Base-by-base conservation (phyloP, 2,329 filamentous ascomycete species). In the Neocatenulostroma microsporum region DNA sequence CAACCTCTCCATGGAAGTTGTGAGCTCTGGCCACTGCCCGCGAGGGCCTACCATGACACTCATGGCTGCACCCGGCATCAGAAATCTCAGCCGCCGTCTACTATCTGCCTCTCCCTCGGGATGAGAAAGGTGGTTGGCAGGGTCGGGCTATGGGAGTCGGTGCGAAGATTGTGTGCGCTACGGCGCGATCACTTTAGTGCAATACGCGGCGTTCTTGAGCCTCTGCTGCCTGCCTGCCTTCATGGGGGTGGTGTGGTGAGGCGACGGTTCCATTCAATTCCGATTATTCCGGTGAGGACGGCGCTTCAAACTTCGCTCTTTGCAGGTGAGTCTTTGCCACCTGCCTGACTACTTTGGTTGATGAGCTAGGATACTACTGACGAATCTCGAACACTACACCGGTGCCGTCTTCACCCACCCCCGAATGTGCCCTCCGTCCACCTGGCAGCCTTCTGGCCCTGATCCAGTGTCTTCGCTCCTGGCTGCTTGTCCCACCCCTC, bases 21-120 rank as follows among this genome's bases (percentile, higher is more conserved):
- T 26, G 49, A 50, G 59, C 55, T 58, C 57, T 63, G 62, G 60
- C 62, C 60, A 62, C 84, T 84, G 81, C 82, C 82, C 78, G 83
- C 74, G 73, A 89, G 82, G 84, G 82, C 74, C 82, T 81, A 76
- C 76, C 83, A 82, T 83, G 81, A 84, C 55, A 50, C 70, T 78
- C 68, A 69, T 81, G 83, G 76, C 73, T 84, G 84, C 82, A 85
- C 78, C 72, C 70, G 84, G 82, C 83, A 91, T 88, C 82, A 89
- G 84, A 89, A 87, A 89, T 51, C 74, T 71, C 76, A 81, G 82
- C 83, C 53, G 26, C 17, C 30, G n/a, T n/a, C n/a, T n/a, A n/a
- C n/a, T n/a, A n/a, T n/a, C n/a, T n/a, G n/a, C 21, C 34, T 29
- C 28, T 30, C 18, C 21, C 28, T 13, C 36, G 34, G 31, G 42